Evolutionary conservation across 345 rosid genomes (phyloP).

Genomic region (Heritiera littoralis): DNA sequence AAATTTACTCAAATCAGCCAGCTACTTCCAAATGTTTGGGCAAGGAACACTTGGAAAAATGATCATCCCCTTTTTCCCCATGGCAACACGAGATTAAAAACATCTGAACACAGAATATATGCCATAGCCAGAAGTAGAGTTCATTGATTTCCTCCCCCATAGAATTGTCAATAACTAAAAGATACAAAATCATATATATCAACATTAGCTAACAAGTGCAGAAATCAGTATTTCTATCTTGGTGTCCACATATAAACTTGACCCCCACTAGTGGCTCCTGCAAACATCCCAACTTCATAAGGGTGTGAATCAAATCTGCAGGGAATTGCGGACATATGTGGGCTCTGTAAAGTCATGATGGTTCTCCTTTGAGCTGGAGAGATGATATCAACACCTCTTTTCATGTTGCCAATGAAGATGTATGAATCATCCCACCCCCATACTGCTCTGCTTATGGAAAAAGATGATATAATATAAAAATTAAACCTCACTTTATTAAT

Average conservation of each 20-base stretch:
- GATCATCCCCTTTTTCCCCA: background rate
- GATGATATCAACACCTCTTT: conserved; percentile 66
- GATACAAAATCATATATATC: background rate
- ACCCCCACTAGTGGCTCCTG: conserved; percentile 72
- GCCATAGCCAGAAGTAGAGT: background rate
- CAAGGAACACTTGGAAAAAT: background rate
- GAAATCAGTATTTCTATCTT: conserved; percentile 17
- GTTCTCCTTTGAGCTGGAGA: conserved; percentile 36
- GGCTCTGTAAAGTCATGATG: conserved; percentile 45
- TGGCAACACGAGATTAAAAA: background rate
- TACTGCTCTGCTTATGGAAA: conserved; percentile 47
- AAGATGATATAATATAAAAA: background rate
- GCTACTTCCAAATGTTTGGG: background rate
- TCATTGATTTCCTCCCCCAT: background rate
- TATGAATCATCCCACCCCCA: conserved; percentile 96
- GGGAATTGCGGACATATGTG: conserved; percentile 57
- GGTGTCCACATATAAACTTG: conserved; percentile 73
- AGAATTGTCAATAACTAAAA: background rate
- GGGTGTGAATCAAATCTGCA: conserved; percentile 78
- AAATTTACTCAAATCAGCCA: background rate
- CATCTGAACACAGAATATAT: background rate
- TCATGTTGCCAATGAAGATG: conserved; percentile 61
- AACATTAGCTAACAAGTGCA: background rate
- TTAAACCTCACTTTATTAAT: background rate
- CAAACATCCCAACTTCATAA: conserved; percentile 57